Conservation (phyloP, 495 filamentous ascomycete genomes). For the Neurospora terricola region DNA sequence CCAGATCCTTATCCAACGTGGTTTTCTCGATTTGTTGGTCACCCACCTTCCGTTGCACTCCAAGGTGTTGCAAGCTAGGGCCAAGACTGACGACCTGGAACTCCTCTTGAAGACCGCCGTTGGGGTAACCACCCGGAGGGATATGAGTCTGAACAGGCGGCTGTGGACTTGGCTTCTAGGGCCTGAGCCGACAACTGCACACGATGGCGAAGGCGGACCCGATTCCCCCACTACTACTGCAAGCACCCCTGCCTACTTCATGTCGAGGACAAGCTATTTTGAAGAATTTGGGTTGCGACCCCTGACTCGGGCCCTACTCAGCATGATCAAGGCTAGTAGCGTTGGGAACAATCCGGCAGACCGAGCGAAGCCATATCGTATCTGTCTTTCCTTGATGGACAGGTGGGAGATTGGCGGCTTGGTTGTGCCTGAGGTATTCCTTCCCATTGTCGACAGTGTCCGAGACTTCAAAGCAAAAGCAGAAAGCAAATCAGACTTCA, state of each 20-base stretch:
- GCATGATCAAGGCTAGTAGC: conserved; percentile 54
- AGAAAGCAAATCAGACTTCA: conserved; percentile 52
- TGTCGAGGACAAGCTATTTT: conserved; percentile 62
- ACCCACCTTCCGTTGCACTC: conserved; percentile 87
- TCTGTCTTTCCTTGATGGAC: conserved; percentile 94
- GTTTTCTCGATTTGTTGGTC: conserved; percentile 87
- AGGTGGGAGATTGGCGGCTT: conserved; percentile 91
- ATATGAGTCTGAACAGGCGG: conserved; percentile 92
- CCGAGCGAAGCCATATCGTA: conserved; percentile 76
- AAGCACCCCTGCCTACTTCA: conserved; percentile 31
- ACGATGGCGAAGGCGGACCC: conserved; percentile 32
- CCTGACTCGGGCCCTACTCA: conserved; percentile 62
- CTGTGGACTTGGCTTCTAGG: conserved; percentile 97
- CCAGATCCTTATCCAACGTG: conserved; percentile 83
- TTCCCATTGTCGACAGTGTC: conserved; percentile 73
- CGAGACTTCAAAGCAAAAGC: conserved; percentile 55
- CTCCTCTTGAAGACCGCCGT: conserved; percentile 71
- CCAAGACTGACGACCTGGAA: conserved; percentile 65
- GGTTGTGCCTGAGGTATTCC: conserved; percentile 77
- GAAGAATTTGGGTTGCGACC: conserved; percentile 63
- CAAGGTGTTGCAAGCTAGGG: conserved; percentile 61
- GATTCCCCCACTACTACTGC: conserved; percentile 41
- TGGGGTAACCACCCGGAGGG: conserved; percentile 74
- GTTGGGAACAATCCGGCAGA: conserved; percentile 47
- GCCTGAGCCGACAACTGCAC: conserved; percentile 50